Percentiles rank a stretch among this genome's conserved stretches.
These are phyloP conservation scores for Syncephalastrum sp. DNA, from an alignment of 371 early-diverging fungal species.

Conservation along the genomic window DNA sequence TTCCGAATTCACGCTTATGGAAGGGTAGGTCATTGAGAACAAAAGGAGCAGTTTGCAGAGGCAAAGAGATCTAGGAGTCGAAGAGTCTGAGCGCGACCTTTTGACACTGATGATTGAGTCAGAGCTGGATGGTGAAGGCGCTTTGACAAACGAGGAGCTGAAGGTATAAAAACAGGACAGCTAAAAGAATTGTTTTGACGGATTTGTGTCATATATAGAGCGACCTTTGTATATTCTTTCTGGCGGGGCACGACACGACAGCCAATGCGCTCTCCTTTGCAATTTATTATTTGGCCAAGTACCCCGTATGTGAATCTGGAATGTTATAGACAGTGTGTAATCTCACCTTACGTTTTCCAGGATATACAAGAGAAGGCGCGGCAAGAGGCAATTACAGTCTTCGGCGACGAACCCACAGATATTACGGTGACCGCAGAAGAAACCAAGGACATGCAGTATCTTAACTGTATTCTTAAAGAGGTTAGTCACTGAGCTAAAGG, in stretches of 20 bases:
- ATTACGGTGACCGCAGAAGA: conserved; percentile 30
- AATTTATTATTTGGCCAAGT: conserved; percentile 19
- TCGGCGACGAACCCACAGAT: conserved; percentile 50
- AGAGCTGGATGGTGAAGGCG: conserved; percentile 28
- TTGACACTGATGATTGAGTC: conserved; percentile 55
- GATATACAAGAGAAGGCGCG: conserved; percentile 50
- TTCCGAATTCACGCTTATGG: no score
- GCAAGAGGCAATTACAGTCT: conserved; percentile 44
- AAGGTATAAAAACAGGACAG: conserved; percentile 54
- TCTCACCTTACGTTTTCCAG: conserved; percentile 8
- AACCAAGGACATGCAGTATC: conserved; percentile 15
- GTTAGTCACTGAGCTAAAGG: conserved; percentile 1
- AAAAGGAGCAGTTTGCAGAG: no score
- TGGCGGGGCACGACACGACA: conserved; percentile 44
- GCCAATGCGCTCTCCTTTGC: conserved; percentile 28
- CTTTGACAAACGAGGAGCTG: conserved; percentile 38
- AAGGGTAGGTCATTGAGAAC: no score
- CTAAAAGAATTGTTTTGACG: conserved; percentile 31
- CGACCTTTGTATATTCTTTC: conserved; percentile 40
- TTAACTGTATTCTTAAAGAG: conserved; percentile 24
- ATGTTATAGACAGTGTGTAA: not conserved
- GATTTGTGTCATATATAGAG: conserved; percentile 36
- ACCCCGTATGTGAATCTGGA: conserved; percentile 10
- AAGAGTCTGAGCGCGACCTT: conserved; percentile 33
- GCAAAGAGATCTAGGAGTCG: no score